Base-by-base conservation (phyloP, 1,284 basidiomycete genomes). In the Sporisorium graminicola region DNA sequence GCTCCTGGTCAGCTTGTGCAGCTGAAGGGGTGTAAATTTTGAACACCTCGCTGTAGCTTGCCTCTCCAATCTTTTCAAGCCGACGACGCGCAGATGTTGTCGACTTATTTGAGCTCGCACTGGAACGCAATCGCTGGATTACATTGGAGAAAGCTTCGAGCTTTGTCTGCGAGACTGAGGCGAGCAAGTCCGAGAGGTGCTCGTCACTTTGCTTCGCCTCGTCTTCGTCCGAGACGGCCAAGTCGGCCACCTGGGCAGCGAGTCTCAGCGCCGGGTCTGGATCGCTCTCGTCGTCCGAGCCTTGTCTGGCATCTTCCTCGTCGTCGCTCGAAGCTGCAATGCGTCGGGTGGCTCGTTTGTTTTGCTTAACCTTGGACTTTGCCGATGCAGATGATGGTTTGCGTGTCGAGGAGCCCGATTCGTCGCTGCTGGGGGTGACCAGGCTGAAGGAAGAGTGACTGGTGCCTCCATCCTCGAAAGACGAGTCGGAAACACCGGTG, bases 31-130 rank as follows among this genome's bases (percentile, higher is more conserved):
- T 14, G 31, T 42, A 64, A 22, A 77, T 53, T 29, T 68, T 91
- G 86, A 94, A 99, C n/a, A 99, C 97, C 84, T 99, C 96, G 0
- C 94, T 97, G 86, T 93, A 99, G 53, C 93, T 94, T 13, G 96
- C 96, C 87, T 99, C 96, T 50, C 95, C 96, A 58, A 98, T 91
- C 87, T 99, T 99, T 72, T 87, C 73, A 5, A 78, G 37, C 1
- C 68, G 63, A 5, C 64, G 58, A 4, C 53, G 51, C n/a, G 52
- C 18, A 20, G 55, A 18, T 5, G 29, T 33, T n/a, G n/a, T n/a
- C n/a, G n/a, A n/a, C 20, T 18, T 8, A 6, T 55, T 62, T 8
- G 54, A 29, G n/a, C 18, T 33, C 0, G 51, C 10, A 12, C 24
- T 40, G 1, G 50, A 46, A 3, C 60, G 58, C 7, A 77, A 56